phyloP scores from a whole-genome alignment of 2,329 filamentous ascomycete genomes.

The Penicillium thymicola region DNA sequence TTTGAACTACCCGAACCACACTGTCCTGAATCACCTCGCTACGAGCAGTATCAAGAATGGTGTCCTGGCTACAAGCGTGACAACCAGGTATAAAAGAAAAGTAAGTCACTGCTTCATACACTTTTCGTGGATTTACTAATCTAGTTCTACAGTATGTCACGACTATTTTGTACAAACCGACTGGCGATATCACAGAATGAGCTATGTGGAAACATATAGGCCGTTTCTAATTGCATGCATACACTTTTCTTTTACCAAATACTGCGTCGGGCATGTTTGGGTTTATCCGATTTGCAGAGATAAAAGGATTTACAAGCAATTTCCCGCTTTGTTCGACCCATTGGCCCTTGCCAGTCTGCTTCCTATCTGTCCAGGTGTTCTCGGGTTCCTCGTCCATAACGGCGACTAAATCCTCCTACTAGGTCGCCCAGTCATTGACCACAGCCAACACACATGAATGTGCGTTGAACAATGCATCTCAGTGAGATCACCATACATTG shows the following conservation, averaged over 20 bases:
- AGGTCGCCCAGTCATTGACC: background rate
- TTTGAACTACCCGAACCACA: constrained; percentile 94
- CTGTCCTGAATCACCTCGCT: constrained; percentile 90
- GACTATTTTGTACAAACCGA: constrained; percentile 95
- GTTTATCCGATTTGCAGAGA: background rate
- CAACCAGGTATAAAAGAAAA: constrained; percentile 95
- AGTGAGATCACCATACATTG: constrained; percentile 8
- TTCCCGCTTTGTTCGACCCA: background rate
- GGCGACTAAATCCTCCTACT: background rate
- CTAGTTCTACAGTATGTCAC: constrained; percentile 68
- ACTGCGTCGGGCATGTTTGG: background rate
- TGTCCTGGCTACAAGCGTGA: constrained; percentile 90
- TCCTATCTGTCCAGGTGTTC: background rate
- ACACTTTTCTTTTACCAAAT: constrained; percentile 1
- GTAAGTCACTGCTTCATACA: constrained; percentile 23
- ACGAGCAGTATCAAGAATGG: constrained; percentile 98
- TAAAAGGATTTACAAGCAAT: background rate
- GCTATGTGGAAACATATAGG: background rate
- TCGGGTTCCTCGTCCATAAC: background rate
- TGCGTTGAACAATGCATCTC: background rate
- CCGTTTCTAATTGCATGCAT: constrained; percentile 4
- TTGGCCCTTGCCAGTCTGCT: background rate
- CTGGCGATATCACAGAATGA: constrained; percentile 45
- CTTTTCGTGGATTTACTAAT: constrained; percentile 5
- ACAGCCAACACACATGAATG: background rate